These are phyloP conservation scores for Kuraishia molischiana DNA, from an alignment of 805 yeast genomes.

Conservation along the genomic window DNA sequence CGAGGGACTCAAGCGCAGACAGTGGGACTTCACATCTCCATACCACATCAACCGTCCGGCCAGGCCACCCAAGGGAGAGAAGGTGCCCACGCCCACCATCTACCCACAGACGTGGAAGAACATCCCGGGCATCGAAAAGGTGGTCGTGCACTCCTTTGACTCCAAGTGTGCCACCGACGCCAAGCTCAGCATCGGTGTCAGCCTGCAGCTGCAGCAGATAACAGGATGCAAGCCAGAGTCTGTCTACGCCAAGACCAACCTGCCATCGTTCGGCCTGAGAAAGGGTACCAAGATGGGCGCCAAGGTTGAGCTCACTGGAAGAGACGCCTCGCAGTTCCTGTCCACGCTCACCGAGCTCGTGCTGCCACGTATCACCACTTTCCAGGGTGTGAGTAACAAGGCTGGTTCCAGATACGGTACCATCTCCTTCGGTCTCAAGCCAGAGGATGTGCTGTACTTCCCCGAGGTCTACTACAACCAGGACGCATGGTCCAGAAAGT, in stretches of 20 bases:
- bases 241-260: slow-evolving; percentile 67
- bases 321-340: slow-evolving; percentile 77
- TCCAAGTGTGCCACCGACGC: slow-evolving; percentile 61
- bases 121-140: slow-evolving; percentile 61
- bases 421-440: slow-evolving; percentile 72
- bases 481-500: slow-evolving; percentile 81
- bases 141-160: slow-evolving; percentile 70
- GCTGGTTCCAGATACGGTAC: slow-evolving; percentile 85
- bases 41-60: slow-evolving; percentile 79
- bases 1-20: slow-evolving; percentile 63
- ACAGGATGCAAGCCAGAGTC: slow-evolving; percentile 82
- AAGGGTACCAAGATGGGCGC: slow-evolving; percentile 91
- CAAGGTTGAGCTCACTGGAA: slow-evolving; percentile 65
- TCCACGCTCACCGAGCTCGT: slow-evolving; percentile 85
- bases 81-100: slow-evolving; percentile 66
- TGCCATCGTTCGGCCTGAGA: slow-evolving; percentile 79
- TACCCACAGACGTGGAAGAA: slow-evolving; percentile 57
- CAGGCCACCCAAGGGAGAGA: slow-evolving; percentile 67
- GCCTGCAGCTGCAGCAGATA: slow-evolving; percentile 79
- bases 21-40: slow-evolving; percentile 84
- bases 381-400: slow-evolving; percentile 62
- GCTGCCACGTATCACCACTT: slow-evolving; percentile 85
- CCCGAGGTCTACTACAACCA: slow-evolving; percentile 91
- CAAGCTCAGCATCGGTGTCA: slow-evolving; percentile 67
- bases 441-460: slow-evolving; percentile 70